Conservation (phyloP, 2,329 filamentous ascomycete genomes). For the Xylaria sp. region DNA sequence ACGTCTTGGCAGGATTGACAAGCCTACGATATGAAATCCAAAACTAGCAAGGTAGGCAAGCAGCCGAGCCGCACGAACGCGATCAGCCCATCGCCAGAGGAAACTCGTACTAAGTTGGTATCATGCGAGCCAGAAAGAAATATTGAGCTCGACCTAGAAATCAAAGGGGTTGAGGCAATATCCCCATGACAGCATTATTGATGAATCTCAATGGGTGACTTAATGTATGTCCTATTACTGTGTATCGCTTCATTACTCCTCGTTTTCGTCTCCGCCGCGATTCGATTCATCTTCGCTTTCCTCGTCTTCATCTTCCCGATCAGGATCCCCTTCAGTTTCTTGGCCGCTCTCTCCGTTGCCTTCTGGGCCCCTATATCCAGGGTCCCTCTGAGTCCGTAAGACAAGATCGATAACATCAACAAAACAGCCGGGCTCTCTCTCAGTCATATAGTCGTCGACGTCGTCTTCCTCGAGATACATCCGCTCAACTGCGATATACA, state of each 20-base stretch:
- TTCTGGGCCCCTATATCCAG: background rate
- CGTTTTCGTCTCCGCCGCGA: background rate
- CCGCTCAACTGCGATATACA: background rate
- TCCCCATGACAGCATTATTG: no score
- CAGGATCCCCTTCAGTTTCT: background rate
- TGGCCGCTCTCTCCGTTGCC: background rate
- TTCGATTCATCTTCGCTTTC: background rate
- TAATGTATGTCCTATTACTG: background rate
- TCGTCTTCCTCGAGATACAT: background rate
- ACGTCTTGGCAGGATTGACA: background rate
- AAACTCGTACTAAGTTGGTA: no score
- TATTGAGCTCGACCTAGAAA: no score
- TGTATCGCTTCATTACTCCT: background rate
- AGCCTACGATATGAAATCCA: background rate
- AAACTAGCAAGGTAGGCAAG: background rate
- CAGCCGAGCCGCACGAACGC: background rate
- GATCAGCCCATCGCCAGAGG: background rate
- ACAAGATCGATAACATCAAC: constrained; percentile 9
- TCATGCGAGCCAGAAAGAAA: no score
- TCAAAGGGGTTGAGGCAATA: no score
- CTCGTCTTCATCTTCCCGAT: background rate
- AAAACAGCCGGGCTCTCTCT: background rate
- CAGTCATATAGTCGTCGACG: background rate
- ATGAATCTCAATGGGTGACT: no score
- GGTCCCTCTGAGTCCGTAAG: background rate